Conservation (phyloP, 2,329 filamentous ascomycete species). For the Fusarium incarnatum region DNA sequence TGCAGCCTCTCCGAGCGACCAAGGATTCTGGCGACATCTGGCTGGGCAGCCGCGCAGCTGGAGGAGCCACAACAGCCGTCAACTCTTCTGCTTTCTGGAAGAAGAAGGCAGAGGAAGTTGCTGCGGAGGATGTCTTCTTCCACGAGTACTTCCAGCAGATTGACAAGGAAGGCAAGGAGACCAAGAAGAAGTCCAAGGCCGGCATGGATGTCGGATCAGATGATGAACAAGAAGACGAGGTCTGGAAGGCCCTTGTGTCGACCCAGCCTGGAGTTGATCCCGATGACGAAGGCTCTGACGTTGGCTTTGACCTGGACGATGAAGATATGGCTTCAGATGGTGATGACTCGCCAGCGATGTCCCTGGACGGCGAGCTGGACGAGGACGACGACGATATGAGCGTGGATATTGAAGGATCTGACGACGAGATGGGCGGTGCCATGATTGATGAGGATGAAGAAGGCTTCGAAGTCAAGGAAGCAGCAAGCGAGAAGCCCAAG, state of each 20-base stretch:
- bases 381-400: constrained; percentile 58
- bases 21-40: constrained; percentile 67
- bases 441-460: constrained; percentile 56
- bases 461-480: constrained; percentile 71
- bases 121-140: constrained; percentile 96
- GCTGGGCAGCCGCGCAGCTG: constrained; percentile 63
- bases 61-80: constrained; percentile 60
- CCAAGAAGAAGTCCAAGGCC: constrained; percentile 64
- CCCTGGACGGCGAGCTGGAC: constrained; percentile 59
- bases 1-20: constrained; percentile 82
- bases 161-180: constrained; percentile 68
- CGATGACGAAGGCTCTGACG: constrained; percentile 62
- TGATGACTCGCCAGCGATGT: constrained; percentile 55
- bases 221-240: constrained; percentile 79
- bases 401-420: constrained; percentile 55
- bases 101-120: constrained; percentile 87
- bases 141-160: constrained; percentile 92
- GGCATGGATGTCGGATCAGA: constrained; percentile 60
- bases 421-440: constrained; percentile 60
- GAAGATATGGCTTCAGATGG: constrained; percentile 63
- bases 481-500: constrained; percentile 59
- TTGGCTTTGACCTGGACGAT: constrained; percentile 62
- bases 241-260: constrained; percentile 90
- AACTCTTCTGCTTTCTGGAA: constrained; percentile 94
- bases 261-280: constrained; percentile 74